Percentiles rank a stretch among this genome's conserved stretches.
Evolutionary conservation across 345 rosid genomes (phyloP).

Genomic region (Eucalyptus sp.): DNA sequence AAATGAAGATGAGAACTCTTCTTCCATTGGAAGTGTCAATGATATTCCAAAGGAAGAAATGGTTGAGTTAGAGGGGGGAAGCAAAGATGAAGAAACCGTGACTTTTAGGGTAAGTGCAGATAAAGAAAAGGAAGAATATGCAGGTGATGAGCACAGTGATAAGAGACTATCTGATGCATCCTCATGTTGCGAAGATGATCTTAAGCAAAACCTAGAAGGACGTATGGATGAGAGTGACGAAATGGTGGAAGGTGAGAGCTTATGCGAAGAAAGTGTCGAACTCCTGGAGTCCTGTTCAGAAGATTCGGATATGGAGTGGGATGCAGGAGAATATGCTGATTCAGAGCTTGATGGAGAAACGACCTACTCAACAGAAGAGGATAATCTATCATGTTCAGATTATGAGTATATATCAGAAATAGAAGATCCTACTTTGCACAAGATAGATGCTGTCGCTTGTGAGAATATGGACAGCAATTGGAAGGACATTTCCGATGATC

Average conservation of each 20-base stretch:
- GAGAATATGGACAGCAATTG: neutral
- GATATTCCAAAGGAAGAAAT: neutral
- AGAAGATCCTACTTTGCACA: conserved; percentile 2
- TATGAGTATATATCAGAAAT: neutral
- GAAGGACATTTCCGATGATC: neutral
- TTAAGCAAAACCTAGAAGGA: conserved; percentile 3
- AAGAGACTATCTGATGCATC: conserved; percentile 20
- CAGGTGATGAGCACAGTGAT: conserved; percentile 5
- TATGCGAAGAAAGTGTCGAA: neutral
- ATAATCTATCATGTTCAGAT: neutral
- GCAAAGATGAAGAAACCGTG: neutral
- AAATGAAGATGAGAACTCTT: conserved; percentile 3
- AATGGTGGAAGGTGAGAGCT: neutral
- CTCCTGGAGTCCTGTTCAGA: conserved; percentile 8
- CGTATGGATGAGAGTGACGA: neutral
- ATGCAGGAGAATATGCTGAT: conserved; percentile 7
- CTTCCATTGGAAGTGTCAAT: neutral
- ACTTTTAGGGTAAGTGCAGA: neutral
- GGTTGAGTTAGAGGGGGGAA: neutral
- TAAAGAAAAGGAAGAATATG: neutral
- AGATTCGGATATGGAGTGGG: conserved; percentile 39
- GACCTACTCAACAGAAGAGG: conserved; percentile 1
- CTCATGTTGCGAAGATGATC: conserved; percentile 15
- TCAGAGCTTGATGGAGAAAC: conserved; percentile 7
- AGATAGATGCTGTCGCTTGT: neutral